Percentiles rank a stretch among this genome's conserved stretches.
Evolutionary conservation across 2,329 filamentous ascomycete species (phyloP).

Genomic region (Raffaelea deltoideospora): DNA sequence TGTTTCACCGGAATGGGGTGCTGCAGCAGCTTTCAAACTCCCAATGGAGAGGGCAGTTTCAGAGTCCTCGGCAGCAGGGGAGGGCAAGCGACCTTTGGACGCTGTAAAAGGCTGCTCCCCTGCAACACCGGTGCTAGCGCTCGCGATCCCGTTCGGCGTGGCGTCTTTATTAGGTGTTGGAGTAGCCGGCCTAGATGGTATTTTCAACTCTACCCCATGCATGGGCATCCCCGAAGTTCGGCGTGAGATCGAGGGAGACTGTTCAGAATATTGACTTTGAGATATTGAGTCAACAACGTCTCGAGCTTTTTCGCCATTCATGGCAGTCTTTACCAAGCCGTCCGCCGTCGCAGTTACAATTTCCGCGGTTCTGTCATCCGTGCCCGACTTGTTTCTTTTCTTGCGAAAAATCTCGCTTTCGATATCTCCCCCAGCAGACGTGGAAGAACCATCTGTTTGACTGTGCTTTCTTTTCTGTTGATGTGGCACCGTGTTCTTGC

Average conservation of each 20-base stretch:
- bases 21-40: background rate
- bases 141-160: constrained; percentile 13
- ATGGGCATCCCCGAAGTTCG: constrained; percentile 36
- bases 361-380: constrained; percentile 9
- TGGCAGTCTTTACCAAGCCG: no score
- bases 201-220: constrained; percentile 44
- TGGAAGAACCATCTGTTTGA: constrained; percentile 10
- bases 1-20: no score
- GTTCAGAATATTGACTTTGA: constrained; percentile 2
- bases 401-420: constrained; percentile 19
- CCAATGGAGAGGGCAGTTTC: background rate
- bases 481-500: no score
- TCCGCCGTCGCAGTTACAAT: constrained; percentile 1
- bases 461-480: constrained; percentile 16
- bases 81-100: no score
- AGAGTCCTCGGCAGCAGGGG: no score
- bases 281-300: background rate
- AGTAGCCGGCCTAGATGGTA: constrained; percentile 48
- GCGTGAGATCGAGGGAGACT: constrained; percentile 19
- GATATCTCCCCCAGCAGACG: constrained; percentile 5
- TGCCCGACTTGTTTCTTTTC: constrained; percentile 35
- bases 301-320: no score
- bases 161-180: constrained; percentile 25
- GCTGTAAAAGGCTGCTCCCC: background rate
- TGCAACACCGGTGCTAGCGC: background rate